Base-by-base conservation (phyloP, 2,329 filamentous ascomycete genomes). In the Rasamsonia emersonii region DNA sequence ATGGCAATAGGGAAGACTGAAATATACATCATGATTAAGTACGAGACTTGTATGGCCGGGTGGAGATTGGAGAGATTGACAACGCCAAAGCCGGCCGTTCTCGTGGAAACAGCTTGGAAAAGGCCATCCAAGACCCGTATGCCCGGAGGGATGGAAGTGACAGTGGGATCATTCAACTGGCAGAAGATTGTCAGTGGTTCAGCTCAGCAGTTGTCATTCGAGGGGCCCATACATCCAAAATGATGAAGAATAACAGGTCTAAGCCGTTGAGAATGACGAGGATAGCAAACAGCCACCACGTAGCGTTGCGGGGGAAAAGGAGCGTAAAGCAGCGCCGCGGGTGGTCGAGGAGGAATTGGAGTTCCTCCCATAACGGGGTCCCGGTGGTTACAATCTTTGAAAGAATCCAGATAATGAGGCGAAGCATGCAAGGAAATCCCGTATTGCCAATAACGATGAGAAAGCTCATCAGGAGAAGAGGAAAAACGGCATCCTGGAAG, bases 21-120 rank as follows among this genome's bases (percentile, higher is more conserved):
- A 40, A 96, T 94, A 59, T 96, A 96, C 91, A 96, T 96, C 91
- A 96, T 96, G 58, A 96, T 79, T 59, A 96, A 68, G 62, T 95
- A 96, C 15, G 86, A 85, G 9, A 93, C 86, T 49, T 94, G 88
- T 36, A 95, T 85, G 3, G 83, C 91, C 1, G 91, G 88, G 44
- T 96, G 88, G 2, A 98, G 67, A 0, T 73, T 63, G 2, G 82
- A 67, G 23, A 96, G 64, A 52, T 81, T 86, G 45, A 96, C 75
- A 18, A 82, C 83, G 1, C 82, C 71, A 50, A 95, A 94, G 0
- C 91, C 89, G 3, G 91, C 89, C 1, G 91, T 96, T 52, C 91
- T 71, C 1, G 89, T 96, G 4, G 85, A 79, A 0, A 81, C 78
- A 1, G 89, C 89, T 57, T 95, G 88, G 53, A 96, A 98, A 43